Base-by-base conservation (phyloP, 176 grass and related monocot genomes). In the Themeda triandra region DNA sequence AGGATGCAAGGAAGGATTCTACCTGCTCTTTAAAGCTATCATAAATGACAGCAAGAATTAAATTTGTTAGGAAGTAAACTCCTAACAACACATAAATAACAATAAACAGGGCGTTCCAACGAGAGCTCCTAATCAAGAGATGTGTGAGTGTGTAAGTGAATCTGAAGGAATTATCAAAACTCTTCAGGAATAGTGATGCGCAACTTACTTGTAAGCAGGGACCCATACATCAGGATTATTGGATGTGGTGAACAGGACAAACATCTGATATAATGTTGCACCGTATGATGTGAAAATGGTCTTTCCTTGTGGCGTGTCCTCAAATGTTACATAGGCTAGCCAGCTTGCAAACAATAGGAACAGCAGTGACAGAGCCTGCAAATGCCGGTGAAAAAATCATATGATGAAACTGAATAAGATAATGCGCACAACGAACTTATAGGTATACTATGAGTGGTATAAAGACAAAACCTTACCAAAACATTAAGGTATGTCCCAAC, bases 141-240 rank as follows among this genome's bases (percentile, higher is more conserved):
- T 23, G 29, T 36, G 10, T 68, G 73, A 69, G 62, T 56, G 39
- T 44, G 85, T 92, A 44, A 69, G 24, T 51, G 67, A 27, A 44
- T 66, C 45, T 80, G 58, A 73, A 80, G 62, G 25, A 87, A 80
- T 44, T 72, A 87, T 90, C 40, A 66, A 66, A 89, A 85, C 37
- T 44, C 31, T 81, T 81, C n/a, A 83, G 65, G 17, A 87, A 83
- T 78, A 79, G 33, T 67, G 74, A 82, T 59, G 9, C 23, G 17
- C n/a, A 48, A 63, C 92, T 93, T 90, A 98, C 96, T 95, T 98
- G 81, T 98, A 98, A 66, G 96, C 96, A 90, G 93, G 93, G 79
- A 98, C 87, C 96, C 96, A 98, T 66, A 98, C 93, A 18, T 98
- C 96, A 71, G 96, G 96, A 93, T 98, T 98, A 71, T 98, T 98